Percentiles rank a stretch among this genome's conserved stretches.
Conservation (phyloP, 208 protist species). For the Leishmania martiniquensis region DNA sequence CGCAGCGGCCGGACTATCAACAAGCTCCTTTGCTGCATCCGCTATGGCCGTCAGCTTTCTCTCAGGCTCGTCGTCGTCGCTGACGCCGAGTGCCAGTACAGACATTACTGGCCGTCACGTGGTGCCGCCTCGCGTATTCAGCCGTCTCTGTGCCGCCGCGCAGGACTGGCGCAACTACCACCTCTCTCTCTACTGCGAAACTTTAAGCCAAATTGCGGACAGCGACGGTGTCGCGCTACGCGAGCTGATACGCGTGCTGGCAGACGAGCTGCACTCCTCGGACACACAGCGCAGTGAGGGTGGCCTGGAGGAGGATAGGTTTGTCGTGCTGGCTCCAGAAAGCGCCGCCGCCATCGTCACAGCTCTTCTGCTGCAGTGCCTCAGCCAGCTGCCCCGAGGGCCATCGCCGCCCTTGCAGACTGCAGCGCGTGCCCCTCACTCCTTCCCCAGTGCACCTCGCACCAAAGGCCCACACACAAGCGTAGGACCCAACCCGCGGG, state of each 20-base stretch:
- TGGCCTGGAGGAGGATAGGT: not conserved
- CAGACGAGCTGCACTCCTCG: not conserved
- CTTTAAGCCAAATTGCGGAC: conserved; percentile 25
- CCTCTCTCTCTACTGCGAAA: conserved; percentile 66
- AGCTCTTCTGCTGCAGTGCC: conserved; percentile 39
- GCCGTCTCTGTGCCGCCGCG: conserved; percentile 8
- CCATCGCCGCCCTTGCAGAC: no score
- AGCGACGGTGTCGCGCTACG: conserved; percentile 28
- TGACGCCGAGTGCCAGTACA: not conserved
- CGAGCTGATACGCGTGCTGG: conserved; percentile 16
- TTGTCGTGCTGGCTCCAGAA: conserved; percentile 57
- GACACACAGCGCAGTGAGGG: no score
- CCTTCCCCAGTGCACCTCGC: not conserved
- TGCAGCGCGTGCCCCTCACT: not conserved
- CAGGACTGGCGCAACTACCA: conserved; percentile 63
- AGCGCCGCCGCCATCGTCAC: conserved; percentile 52
- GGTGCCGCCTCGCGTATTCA: not conserved
- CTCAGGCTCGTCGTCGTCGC: not conserved
- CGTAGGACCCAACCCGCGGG: not conserved
- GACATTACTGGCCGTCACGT: conserved; percentile 4
- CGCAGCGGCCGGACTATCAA: conserved; percentile 5
- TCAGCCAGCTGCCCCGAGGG: conserved; percentile 7
- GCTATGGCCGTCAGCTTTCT: not conserved
- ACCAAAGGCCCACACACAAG: not conserved
- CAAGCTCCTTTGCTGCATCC: not conserved